phyloP scores from a whole-genome alignment of 2,329 filamentous ascomycete species.

The Cyphellophora europaea region DNA sequence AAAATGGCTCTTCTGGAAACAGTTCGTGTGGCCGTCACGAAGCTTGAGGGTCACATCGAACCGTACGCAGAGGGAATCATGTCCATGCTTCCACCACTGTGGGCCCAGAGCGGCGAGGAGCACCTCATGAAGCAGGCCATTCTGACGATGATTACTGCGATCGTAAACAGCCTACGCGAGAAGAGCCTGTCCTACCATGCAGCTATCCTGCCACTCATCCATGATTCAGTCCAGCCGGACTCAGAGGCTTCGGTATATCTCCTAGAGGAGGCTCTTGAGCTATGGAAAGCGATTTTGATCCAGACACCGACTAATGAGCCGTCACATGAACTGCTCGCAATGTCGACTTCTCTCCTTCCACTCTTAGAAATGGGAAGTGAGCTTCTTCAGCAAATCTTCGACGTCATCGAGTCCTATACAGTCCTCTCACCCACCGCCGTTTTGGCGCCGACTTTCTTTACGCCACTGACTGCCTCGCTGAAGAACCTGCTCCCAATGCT shows the following conservation, averaged over 20 bases:
- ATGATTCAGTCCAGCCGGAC: slow-evolving; percentile 65
- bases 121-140: slow-evolving; percentile 92
- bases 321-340: slow-evolving; percentile 50
- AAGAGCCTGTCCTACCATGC: slow-evolving; percentile 69
- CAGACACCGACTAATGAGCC: slow-evolving; percentile 53
- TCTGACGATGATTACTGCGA: slow-evolving; percentile 70
- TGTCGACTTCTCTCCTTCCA: slow-evolving; percentile 55
- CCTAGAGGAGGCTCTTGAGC: slow-evolving; percentile 81
- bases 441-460: slow-evolving; percentile 31
- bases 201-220: slow-evolving; percentile 72
- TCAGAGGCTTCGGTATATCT: slow-evolving; percentile 71
- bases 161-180: slow-evolving; percentile 77
- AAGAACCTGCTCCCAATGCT: slow-evolving; percentile 16
- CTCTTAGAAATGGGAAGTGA: slow-evolving; percentile 59
- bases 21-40: slow-evolving; percentile 67
- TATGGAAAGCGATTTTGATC: slow-evolving; percentile 69
- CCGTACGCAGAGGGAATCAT: slow-evolving; percentile 69
- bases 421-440: slow-evolving; percentile 48
- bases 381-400: slow-evolving; percentile 52
- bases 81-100: slow-evolving; percentile 67
- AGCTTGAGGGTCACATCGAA: slow-evolving; percentile 64
- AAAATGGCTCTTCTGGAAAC: slow-evolving; percentile 87
- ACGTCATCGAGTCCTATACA: slow-evolving; percentile 62
- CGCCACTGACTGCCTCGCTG: slow-evolving; percentile 28
- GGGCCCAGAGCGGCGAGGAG: slow-evolving; percentile 77